Base-by-base conservation (phyloP, 345 rosid genomes). In the Populus tremula region DNA sequence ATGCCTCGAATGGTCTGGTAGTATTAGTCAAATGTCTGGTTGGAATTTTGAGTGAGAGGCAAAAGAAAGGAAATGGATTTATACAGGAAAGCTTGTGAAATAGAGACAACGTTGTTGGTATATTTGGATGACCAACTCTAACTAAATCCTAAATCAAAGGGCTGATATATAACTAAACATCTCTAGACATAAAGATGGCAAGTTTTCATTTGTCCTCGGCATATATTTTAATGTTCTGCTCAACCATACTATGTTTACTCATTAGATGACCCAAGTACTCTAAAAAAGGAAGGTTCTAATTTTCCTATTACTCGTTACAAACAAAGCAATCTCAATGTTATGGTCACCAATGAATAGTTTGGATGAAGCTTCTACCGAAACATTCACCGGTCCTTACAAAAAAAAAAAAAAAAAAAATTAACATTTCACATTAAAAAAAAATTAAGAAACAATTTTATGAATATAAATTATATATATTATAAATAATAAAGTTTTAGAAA, bases 121-220 rank as follows among this genome's bases (percentile, higher is more conserved):
- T 33, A 71, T 76, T 78, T 77, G 66, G 88, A 78, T 82, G 65
- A 72, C 82, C 90, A 56, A 85, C 85, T 74, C 71, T 10, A 36
- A 74, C 70, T 75, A 71, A 79, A 29, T 76, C 71, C 70, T 75
- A 71, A 79, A 29, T 76, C 71, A 21, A 56, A 69, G 77, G 66
- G 31, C 69, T 31, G 76, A 68, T 78, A 21, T 4, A 33, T 68
- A 74, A 77, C 69, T 63, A 67, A 77, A 33, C 78, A 35, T 36
- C 16, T 45, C 35, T 33, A 2, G 27, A 1, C 27, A 1, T 53
- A 53, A 53, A 20, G 23, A 7, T 20, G 59, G n/a, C 59, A 53
- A 23, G 29, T 59, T 59, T 4, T 59, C 63, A 10, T 59, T 56
- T 59, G 63, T 59, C 63, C 5, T n/a, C 29, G 25, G 29, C 16